Percentiles rank a stretch among this genome's conserved stretches.
These are phyloP conservation scores for Plenodomus biglobosus DNA, from an alignment of 2,329 filamentous ascomycete genomes.

Conservation along the genomic window DNA sequence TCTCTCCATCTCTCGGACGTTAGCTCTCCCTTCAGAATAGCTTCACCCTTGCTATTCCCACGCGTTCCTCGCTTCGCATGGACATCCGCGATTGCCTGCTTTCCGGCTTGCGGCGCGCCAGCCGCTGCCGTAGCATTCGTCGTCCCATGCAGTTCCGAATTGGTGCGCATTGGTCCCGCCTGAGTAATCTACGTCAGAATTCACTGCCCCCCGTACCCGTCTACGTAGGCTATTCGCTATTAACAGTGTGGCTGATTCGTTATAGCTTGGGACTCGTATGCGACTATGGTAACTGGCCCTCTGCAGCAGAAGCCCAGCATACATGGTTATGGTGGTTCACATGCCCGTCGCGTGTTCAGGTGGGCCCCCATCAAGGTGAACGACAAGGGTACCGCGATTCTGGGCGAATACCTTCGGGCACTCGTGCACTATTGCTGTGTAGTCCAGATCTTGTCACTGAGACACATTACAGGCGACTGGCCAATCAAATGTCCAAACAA, in stretches of 20 bases:
- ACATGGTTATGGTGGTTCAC: background rate
- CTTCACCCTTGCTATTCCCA: background rate
- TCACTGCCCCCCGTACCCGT: constrained; percentile 18
- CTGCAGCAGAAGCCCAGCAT: constrained; percentile 7
- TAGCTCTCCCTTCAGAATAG: background rate
- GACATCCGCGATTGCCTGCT: background rate
- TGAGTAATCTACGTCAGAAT: constrained; percentile 29
- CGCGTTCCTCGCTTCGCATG: background rate
- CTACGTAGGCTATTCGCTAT: constrained; percentile 19
- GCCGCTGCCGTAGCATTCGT: constrained; percentile 10
- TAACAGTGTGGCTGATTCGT: constrained; percentile 30
- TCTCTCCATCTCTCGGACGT: background rate
- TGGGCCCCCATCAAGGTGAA: constrained; percentile 15
- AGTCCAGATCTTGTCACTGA: constrained; percentile 13
- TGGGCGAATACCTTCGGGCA: constrained; percentile 8
- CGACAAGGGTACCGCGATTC: constrained; percentile 10
- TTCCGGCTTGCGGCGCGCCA: constrained; percentile 5
- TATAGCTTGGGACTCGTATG: constrained; percentile 29
- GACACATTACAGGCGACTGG: constrained; percentile 20
- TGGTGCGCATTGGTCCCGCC: constrained; percentile 12
- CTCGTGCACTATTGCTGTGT: constrained; percentile 8
- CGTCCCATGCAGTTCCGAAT: background rate
- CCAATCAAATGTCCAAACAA: constrained; percentile 27
- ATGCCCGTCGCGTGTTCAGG: constrained; percentile 12
- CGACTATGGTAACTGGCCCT: constrained; percentile 18